phyloP scores from a whole-genome alignment of 768 basidiomycete species.

The Suillus americanus region DNA sequence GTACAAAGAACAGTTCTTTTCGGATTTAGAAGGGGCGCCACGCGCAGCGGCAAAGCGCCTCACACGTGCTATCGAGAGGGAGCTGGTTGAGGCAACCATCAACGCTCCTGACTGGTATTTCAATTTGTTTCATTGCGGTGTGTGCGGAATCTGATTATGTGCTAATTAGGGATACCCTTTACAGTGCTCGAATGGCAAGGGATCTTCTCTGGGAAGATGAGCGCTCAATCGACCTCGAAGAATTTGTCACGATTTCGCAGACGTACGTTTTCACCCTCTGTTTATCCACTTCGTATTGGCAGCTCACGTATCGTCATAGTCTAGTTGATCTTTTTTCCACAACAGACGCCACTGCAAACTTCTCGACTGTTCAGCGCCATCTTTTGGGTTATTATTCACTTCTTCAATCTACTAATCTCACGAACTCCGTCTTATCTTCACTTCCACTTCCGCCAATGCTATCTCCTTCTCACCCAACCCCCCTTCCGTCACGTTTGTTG shows the following conservation, averaged over 20 bases:
- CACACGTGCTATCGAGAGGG: slow-evolving; percentile 69
- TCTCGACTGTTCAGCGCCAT: slow-evolving; percentile 59
- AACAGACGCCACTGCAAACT: slow-evolving; percentile 57
- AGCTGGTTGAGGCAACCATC: slow-evolving; percentile 74
- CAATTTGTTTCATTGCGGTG: slow-evolving; percentile 24
- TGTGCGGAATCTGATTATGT: slow-evolving; percentile 19
- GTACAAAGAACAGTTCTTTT: slow-evolving; percentile 78
- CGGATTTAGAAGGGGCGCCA: slow-evolving; percentile 60
- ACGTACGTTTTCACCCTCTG: slow-evolving; percentile 58
- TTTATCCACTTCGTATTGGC: slow-evolving; percentile 8
- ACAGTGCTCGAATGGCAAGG: slow-evolving; percentile 87
- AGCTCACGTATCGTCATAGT: slow-evolving; percentile 41
- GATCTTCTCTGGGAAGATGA: slow-evolving; percentile 92
- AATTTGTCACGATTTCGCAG: slow-evolving; percentile 85
- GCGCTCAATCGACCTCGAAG: slow-evolving; percentile 69
- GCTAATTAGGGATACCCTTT: slow-evolving; percentile 77
- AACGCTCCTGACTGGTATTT: slow-evolving; percentile 92
- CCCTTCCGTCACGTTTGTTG: slow-evolving; percentile 77
- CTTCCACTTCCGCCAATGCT: slow-evolving; percentile 83
- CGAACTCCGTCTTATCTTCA: slow-evolving; percentile 81
- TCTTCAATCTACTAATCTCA: slow-evolving; percentile 76
- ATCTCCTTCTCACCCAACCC: slow-evolving; percentile 71
- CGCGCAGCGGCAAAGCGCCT: slow-evolving; percentile 85
- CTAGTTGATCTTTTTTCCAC: slow-evolving; percentile 87
- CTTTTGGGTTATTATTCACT: slow-evolving; percentile 90